Evolutionary conservation across 2,329 filamentous ascomycete genomes (phyloP).

Genomic region (Penicillium sp.): DNA sequence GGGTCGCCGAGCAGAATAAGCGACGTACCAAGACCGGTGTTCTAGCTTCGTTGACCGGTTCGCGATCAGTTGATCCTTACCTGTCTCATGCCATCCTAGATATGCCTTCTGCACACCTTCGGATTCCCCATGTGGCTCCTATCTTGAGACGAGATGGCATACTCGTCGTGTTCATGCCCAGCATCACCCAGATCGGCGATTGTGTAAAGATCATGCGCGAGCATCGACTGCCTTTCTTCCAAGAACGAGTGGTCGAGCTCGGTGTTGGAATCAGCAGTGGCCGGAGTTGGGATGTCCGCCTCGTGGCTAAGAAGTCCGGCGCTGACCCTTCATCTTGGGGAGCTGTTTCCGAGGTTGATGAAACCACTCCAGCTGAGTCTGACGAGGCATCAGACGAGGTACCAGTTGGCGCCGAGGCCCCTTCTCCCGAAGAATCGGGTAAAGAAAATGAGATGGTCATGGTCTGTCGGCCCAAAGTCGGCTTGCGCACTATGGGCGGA

Average conservation of each 20-base stretch:
- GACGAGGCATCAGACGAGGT: slow-evolving; percentile 15
- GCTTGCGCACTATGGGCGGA: slow-evolving; percentile 44
- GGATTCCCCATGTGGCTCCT: slow-evolving; percentile 42
- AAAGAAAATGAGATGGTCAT: slow-evolving; percentile 38
- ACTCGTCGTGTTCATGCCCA: slow-evolving; percentile 68
- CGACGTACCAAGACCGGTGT: slow-evolving; percentile 27
- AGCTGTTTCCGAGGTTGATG: slow-evolving; percentile 16
- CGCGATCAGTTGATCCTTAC: slow-evolving; percentile 50
- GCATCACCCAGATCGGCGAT: slow-evolving; percentile 69
- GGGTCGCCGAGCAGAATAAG: slow-evolving; percentile 52
- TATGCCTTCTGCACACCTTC: slow-evolving; percentile 58
- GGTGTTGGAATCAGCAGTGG: slow-evolving; percentile 45
- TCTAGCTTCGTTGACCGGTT: slow-evolving; percentile 16
- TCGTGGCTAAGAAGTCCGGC: slow-evolving; percentile 36
- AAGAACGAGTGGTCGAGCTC: slow-evolving; percentile 45
- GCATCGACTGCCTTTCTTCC: slow-evolving; percentile 50
- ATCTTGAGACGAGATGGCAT: slow-evolving; percentile 60
- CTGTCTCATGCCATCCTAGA: slow-evolving; percentile 69
- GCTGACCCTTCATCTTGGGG: slow-evolving; percentile 33
- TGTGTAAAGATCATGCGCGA: slow-evolving; percentile 54
- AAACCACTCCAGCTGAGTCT: slow-evolving; percentile 7
- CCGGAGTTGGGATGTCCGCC: slow-evolving; percentile 46
- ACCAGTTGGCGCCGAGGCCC: too few relatives aligned
- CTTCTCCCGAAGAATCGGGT: slow-evolving; percentile 9
- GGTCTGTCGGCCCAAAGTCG: slow-evolving; percentile 52